Percentiles rank a stretch among this genome's conserved stretches.
Evolutionary conservation across 2,329 filamentous ascomycete genomes (phyloP).

Genomic region (Nemania abortiva): DNA sequence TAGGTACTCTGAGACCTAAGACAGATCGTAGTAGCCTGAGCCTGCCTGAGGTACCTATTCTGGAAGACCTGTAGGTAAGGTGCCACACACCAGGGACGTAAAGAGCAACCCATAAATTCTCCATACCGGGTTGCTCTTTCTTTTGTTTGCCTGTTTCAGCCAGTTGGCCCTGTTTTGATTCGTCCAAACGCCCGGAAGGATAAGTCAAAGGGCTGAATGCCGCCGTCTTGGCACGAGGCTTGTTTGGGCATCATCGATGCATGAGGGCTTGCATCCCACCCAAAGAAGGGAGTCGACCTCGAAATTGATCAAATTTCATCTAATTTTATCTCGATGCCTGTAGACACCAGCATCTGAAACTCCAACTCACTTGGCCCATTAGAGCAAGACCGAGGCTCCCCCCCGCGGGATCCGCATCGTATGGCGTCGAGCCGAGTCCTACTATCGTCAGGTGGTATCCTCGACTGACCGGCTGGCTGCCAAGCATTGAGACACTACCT

Average conservation of each 20-base stretch:
- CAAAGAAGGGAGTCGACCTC: background rate
- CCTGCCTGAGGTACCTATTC: background rate
- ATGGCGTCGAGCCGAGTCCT: background rate
- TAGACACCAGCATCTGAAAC: background rate
- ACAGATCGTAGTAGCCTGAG: too few species aligned
- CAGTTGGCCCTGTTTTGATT: conserved; percentile 25
- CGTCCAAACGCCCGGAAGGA: conserved; percentile 10
- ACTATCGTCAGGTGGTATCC: background rate
- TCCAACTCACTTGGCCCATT: background rate
- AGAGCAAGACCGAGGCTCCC: background rate
- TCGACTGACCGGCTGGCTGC: background rate
- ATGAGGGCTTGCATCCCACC: conserved; percentile 10
- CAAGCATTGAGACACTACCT: too few species aligned
- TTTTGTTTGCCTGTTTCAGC: conserved; percentile 31
- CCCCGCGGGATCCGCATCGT: background rate
- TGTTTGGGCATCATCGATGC: conserved; percentile 27
- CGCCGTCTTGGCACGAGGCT: conserved; percentile 34
- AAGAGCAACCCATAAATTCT: conserved; percentile 11
- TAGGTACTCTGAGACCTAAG: too few species aligned
- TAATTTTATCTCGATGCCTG: background rate
- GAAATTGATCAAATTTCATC: conserved; percentile 6
- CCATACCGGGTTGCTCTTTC: background rate
- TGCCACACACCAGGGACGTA: background rate
- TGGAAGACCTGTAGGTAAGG: background rate
- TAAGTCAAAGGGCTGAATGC: conserved; percentile 7